These are phyloP conservation scores for Ceratocystis albifundus DNA, from an alignment of 2,329 filamentous ascomycete species.

Conservation along the genomic window DNA sequence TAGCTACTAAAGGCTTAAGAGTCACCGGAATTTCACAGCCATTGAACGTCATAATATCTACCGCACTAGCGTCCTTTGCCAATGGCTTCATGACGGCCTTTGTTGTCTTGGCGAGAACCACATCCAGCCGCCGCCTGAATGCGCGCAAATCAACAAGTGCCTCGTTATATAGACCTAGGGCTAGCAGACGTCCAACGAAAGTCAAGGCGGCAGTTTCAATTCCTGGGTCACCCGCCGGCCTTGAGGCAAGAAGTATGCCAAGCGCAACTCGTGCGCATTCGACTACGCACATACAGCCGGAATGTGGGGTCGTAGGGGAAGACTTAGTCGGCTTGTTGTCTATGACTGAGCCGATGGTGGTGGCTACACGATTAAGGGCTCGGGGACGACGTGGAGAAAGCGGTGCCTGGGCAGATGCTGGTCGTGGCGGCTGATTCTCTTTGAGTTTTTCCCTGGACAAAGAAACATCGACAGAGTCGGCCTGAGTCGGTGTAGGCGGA, in stretches of 20 bases:
- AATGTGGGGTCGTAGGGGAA: slow-evolving; percentile 28
- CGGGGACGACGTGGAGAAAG: slow-evolving; percentile 50
- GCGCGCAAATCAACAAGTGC: slow-evolving; percentile 57
- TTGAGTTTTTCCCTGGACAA: slow-evolving; percentile 2
- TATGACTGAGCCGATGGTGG: slow-evolving; percentile 33
- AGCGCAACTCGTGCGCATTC: slow-evolving; percentile 62
- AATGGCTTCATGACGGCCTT: slow-evolving; percentile 30
- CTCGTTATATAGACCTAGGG: slow-evolving; percentile 52
- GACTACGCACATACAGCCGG: slow-evolving; percentile 44
- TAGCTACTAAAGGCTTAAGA: slow-evolving; percentile 46
- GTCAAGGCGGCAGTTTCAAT: slow-evolving; percentile 63
- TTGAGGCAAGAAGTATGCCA: slow-evolving; percentile 38
- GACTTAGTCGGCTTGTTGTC: slow-evolving; percentile 31
- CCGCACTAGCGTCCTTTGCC: slow-evolving; percentile 28
- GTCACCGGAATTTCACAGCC: slow-evolving; percentile 33
- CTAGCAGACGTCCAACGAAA: slow-evolving; percentile 53
- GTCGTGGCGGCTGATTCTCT: slow-evolving; percentile 14
- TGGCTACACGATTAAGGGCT: slow-evolving; percentile 48
- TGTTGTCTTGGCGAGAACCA: slow-evolving; percentile 23
- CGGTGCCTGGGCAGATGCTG: slow-evolving; percentile 29
- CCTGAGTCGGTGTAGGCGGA: slow-evolving; percentile 5
- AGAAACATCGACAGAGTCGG: not conserved
- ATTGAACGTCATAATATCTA: slow-evolving; percentile 52
- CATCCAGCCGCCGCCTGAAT: slow-evolving; percentile 52
- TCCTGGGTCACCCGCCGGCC: slow-evolving; percentile 40